Evolutionary conservation across 352 stramenopile species (phyloP), one percentile per base, ranked within the genome.

Genomic region (Phytopythium ostracodes): DNA sequence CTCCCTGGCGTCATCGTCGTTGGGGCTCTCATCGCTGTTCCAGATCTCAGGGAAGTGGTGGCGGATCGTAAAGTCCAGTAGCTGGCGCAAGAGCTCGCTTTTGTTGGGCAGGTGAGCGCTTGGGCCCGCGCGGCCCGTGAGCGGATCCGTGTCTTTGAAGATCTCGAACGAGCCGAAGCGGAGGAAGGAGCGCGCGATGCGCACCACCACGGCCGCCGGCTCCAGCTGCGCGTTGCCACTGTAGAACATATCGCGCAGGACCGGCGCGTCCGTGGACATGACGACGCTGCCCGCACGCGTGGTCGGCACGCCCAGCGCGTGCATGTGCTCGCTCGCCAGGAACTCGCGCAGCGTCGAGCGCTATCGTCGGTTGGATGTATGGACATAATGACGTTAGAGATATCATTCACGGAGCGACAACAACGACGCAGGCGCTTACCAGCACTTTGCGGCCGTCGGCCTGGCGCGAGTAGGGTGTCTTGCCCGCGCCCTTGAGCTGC

Each of bases 321-420:
- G 87, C 95, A 99, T 98, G 44, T 97, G 88, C 74, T 99, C 96
- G 61, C 83, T 98, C 12, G 91, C 96, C 5, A 99, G 72, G 66
- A 99, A 99, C 83, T 99, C 97, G 49, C 97, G 83, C 62, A 99
- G 85, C 33, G 91, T 98, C 3, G 93, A 98, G 46, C 97, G 77
- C 38, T 98, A 68, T 18, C 59, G 9, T 52, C 2, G 42, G 31
- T 36, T 36, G 31, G 31, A 36, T 36, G 31, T 4, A 36, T 9
- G 29, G 50, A 2, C n/a, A n/a, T n/a, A n/a, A n/a, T n/a, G n/a
- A n/a, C n/a, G n/a, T n/a, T n/a, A n/a, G n/a, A n/a, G n/a, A n/a
- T n/a, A n/a, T n/a, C n/a, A n/a, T n/a, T n/a, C n/a, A n/a, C n/a
- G n/a, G n/a, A n/a, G n/a, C n/a, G n/a, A n/a, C n/a, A n/a, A 22